A percentile compares a stretch with the other conserved stretches of the same genome.
phyloP scores from a whole-genome alignment of 352 stramenopile species.

The Phytophthora hybrid region DNA sequence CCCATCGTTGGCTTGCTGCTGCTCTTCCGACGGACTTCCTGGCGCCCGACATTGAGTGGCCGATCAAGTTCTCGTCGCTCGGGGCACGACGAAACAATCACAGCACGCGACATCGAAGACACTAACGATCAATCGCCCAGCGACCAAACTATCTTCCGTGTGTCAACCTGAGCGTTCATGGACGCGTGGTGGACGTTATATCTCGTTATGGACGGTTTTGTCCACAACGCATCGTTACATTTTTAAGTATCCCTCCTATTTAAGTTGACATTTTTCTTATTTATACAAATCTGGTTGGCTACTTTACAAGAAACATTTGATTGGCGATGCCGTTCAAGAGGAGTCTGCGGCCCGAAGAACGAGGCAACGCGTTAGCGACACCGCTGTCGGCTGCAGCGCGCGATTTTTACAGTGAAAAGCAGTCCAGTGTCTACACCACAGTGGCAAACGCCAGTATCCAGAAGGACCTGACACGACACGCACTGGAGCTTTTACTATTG shows the following conservation, averaged over 20 bases:
- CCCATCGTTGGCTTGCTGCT: constrained; percentile 41
- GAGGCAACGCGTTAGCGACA: constrained; percentile 43
- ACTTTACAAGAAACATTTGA: constrained; percentile 1
- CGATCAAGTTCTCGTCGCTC: constrained; percentile 24
- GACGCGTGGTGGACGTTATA: background rate
- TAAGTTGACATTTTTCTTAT: constrained; percentile 20
- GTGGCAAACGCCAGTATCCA: constrained; percentile 74
- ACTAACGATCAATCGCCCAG: constrained; percentile 42
- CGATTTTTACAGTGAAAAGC: constrained; percentile 68
- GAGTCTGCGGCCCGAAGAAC: constrained; percentile 52
- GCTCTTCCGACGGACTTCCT: constrained; percentile 27
- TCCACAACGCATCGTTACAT: background rate
- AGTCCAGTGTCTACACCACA: constrained; percentile 79
- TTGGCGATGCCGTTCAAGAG: constrained; percentile 63
- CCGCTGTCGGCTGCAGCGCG: constrained; percentile 52
- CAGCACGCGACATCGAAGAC: constrained; percentile 35
- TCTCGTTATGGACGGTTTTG: constrained; percentile 7
- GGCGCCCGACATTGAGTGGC: constrained; percentile 9
- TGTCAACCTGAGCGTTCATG: constrained; percentile 18
- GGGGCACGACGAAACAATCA: constrained; percentile 24
- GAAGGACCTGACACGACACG: constrained; percentile 69
- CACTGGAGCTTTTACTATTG: constrained; percentile 60
- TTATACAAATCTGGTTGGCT: constrained; percentile 12
- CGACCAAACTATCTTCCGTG: constrained; percentile 40
- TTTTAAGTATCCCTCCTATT: constrained; percentile 16